phyloP scores from a whole-genome alignment of 192 early-diverging fungal species.

The Mortierella alpina region DNA sequence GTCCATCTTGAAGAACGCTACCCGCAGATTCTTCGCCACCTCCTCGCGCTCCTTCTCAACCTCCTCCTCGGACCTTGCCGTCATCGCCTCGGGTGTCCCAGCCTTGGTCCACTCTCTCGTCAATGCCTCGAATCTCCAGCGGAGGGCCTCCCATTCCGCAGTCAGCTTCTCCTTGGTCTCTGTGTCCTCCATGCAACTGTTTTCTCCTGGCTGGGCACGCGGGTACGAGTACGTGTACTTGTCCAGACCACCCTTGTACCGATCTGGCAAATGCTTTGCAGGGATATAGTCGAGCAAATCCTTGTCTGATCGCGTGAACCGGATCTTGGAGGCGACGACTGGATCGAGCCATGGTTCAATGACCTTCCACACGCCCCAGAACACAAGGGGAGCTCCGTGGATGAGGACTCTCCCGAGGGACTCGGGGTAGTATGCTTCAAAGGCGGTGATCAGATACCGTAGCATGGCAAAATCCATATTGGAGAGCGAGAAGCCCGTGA shows the following conservation, averaged over 20 bases:
- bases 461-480: constrained; percentile 85
- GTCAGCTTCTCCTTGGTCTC: constrained; percentile 21
- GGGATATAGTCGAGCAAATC: constrained; percentile 72
- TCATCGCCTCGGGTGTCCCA: background rate
- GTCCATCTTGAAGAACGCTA: constrained; percentile 58
- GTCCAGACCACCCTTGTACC: constrained; percentile 65
- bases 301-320: constrained; percentile 70
- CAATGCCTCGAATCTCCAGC: constrained; percentile 58
- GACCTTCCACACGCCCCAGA: constrained; percentile 86
- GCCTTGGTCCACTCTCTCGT: constrained; percentile 59
- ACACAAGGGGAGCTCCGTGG: constrained; percentile 88
- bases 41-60: constrained; percentile 46
- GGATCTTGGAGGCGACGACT: constrained; percentile 84
- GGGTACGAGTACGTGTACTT: constrained; percentile 62
- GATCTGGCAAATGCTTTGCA: constrained; percentile 66
- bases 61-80: constrained; percentile 33
- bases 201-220: constrained; percentile 49
- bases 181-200: constrained; percentile 38
- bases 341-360: constrained; percentile 88
- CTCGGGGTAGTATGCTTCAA: constrained; percentile 92
- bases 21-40: constrained; percentile 54
- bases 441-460: constrained; percentile 74
- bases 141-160: constrained; percentile 37
- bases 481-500: constrained; percentile 77
- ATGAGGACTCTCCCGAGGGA: constrained; percentile 80